Conservation (phyloP, 495 filamentous ascomycete species). For the Baudoinia panamericana region DNA sequence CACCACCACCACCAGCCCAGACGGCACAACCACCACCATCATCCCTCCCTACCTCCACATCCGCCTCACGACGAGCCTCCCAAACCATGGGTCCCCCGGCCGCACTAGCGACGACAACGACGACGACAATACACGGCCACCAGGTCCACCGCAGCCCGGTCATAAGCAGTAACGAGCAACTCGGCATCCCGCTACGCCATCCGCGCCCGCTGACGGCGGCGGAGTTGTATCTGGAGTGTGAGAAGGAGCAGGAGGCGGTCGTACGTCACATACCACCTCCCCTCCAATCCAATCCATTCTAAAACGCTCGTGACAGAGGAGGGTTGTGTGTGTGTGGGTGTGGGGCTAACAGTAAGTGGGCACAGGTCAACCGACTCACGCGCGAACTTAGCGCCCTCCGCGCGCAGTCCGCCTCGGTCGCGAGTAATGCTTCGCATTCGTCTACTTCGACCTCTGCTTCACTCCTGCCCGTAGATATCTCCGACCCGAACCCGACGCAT, state of each 20-base stretch:
- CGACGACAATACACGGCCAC: background rate
- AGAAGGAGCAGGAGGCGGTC: constrained; percentile 91
- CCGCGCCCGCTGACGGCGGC: constrained; percentile 74
- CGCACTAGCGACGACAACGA: constrained; percentile 21
- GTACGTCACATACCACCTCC: constrained; percentile 36
- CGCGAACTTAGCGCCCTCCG: constrained; percentile 71
- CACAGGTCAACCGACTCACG: constrained; percentile 78
- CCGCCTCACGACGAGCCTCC: constrained; percentile 37
- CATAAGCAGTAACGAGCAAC: constrained; percentile 17
- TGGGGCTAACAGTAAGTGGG: background rate
- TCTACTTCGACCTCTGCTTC: constrained; percentile 43
- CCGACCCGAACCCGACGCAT: constrained; percentile 34
- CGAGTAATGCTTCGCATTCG: constrained; percentile 54
- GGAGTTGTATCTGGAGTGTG: constrained; percentile 72
- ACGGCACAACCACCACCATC: constrained; percentile 22
- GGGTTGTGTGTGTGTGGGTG: background rate
- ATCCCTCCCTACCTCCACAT: constrained; percentile 33
- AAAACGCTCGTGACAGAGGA: background rate
- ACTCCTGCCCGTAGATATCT: constrained; percentile 20
- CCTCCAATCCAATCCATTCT: background rate
- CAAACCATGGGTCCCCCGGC: constrained; percentile 37
- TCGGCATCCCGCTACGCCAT: constrained; percentile 54
- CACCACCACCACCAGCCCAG: background rate
- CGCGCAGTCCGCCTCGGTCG: constrained; percentile 64
- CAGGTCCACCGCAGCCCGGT: constrained; percentile 10